These are phyloP conservation scores for Sporothrix sp. DNA, from an alignment of 2,329 filamentous ascomycete species.

Conservation along the genomic window DNA sequence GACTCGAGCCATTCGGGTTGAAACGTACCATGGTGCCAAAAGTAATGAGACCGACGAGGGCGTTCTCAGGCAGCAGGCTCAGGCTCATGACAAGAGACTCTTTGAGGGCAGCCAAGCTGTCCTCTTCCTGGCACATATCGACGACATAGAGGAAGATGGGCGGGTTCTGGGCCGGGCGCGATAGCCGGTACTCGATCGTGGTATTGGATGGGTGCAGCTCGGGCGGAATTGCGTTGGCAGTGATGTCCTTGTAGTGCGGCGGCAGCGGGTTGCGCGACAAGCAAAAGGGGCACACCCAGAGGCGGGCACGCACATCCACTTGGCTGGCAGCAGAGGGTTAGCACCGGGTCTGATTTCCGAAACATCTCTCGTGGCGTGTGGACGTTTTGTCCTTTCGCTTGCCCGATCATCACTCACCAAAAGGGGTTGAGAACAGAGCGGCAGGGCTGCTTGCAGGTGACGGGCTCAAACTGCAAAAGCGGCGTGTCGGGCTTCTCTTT, in stretches of 20 bases:
- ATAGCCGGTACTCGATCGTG: conserved; percentile 81
- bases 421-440: conserved; percentile 94
- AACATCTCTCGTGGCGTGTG: not conserved
- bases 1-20: no score
- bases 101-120: conserved; percentile 72
- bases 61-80: conserved; percentile 70
- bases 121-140: conserved; percentile 81
- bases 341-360: conserved; percentile 7
- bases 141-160: conserved; percentile 84
- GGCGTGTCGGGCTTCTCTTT: conserved; percentile 91
- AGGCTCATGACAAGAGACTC: conserved; percentile 81
- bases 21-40: conserved; percentile 78
- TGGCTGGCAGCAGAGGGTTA: conserved; percentile 46
- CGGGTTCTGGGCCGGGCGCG: conserved; percentile 71
- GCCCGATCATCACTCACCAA: conserved; percentile 55
- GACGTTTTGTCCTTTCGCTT: no score
- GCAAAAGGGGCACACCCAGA: conserved; percentile 88
- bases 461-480: conserved; percentile 87
- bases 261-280: conserved; percentile 74
- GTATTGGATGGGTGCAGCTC: conserved; percentile 75
- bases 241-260: conserved; percentile 84
- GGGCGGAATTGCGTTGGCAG: conserved; percentile 68
- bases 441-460: conserved; percentile 93
- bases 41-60: conserved; percentile 73
- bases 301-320: conserved; percentile 70